phyloP scores from a whole-genome alignment of 202 grass and related monocot genomes.

The Musa balbisiana region DNA sequence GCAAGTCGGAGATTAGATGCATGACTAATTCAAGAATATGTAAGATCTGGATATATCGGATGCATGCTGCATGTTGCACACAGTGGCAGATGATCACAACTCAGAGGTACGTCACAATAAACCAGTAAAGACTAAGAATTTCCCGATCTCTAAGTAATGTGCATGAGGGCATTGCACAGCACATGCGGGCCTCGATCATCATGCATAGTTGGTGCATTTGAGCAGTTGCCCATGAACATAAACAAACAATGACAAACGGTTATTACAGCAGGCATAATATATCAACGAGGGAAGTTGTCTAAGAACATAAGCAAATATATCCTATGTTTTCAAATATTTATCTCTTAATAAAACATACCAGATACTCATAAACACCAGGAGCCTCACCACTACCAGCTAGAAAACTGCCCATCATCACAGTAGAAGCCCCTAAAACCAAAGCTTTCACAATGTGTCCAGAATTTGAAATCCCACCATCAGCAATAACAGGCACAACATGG shows the following conservation, averaged over 20 bases:
- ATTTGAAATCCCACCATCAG: conserved; percentile 92
- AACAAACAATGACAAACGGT: background rate
- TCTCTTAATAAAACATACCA: conserved; percentile 23
- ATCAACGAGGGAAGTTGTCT: no score
- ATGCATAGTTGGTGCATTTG: background rate
- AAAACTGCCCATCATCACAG: conserved; percentile 98
- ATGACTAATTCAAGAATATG: no score
- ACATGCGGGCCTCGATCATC: background rate
- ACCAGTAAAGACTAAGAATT: background rate
- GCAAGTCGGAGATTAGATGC: no score
- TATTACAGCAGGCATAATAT: background rate
- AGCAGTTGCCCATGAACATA: background rate
- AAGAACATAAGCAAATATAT: no score
- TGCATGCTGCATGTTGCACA: no score
- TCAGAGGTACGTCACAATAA: background rate
- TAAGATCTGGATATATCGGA: no score
- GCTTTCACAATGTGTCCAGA: conserved; percentile 98
- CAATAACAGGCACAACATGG: conserved; percentile 75
- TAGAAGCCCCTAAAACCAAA: conserved; percentile 65
- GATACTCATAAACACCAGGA: conserved; percentile 71
- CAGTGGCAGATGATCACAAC: no score
- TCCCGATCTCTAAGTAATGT: background rate
- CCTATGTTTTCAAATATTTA: no score
- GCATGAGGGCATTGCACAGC: background rate
- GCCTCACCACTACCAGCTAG: conserved; percentile 82